Percentiles rank a stretch among this genome's conserved stretches.
phyloP scores from a whole-genome alignment of 176 grass and related monocot species.

The Rhynchospora pubera region DNA sequence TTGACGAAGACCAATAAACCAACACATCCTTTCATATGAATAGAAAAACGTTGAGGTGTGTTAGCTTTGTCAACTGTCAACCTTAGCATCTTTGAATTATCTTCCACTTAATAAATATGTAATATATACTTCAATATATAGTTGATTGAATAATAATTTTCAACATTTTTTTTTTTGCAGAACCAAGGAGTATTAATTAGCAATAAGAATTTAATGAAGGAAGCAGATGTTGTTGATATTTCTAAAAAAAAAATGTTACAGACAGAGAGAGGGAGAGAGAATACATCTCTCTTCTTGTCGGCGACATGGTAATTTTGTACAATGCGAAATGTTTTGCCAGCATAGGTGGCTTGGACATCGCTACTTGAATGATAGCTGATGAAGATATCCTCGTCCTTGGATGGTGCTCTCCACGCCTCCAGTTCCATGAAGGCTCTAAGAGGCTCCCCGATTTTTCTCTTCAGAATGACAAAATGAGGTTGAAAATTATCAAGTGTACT shows the following conservation, averaged over 20 bases:
- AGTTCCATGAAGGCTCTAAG: slow-evolving; percentile 34
- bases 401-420: slow-evolving; percentile 28
- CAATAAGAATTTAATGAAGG: too few relatives aligned
- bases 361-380: slow-evolving; percentile 44
- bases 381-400: slow-evolving; percentile 42
- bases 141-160: too few relatives aligned
- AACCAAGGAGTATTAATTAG: too few relatives aligned
- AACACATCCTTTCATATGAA: slow-evolving; percentile 26
- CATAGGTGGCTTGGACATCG: slow-evolving; percentile 48
- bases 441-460: slow-evolving; percentile 39
- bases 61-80: background rate
- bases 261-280: too few relatives aligned
- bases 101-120: background rate
- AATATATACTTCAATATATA: too few relatives aligned
- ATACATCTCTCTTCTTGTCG: slow-evolving; percentile 39
- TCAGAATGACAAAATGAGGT: background rate
- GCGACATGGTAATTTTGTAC: slow-evolving; percentile 35
- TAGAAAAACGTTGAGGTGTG: too few relatives aligned
- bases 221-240: too few relatives aligned
- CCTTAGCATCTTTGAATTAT: background rate
- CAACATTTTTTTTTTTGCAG: too few relatives aligned
- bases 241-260: too few relatives aligned
- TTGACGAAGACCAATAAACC: slow-evolving; percentile 55
- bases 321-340: slow-evolving; percentile 43
- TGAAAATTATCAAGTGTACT: too few relatives aligned